These are phyloP conservation scores for Cymodocea nodosa DNA, from an alignment of 116 monocot genomes.

Conservation along the genomic window DNA sequence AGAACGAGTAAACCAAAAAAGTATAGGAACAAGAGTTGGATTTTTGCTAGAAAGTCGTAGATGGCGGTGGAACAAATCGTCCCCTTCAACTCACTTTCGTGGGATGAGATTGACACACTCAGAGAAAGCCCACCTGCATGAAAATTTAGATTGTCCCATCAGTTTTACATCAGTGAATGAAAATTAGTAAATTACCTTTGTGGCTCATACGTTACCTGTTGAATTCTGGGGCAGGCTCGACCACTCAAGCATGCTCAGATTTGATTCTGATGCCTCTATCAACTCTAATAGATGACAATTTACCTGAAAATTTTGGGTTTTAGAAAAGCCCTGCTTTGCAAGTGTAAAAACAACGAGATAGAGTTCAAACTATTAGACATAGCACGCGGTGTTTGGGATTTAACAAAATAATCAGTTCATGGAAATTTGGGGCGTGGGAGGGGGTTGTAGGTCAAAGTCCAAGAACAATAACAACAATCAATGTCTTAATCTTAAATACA, in stretches of 20 bases:
- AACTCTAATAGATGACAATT: conserved; percentile 59
- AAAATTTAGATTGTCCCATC: neutral
- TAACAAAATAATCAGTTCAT: too few relatives aligned
- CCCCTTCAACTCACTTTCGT: conserved; percentile 11
- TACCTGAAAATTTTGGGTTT: conserved; percentile 36
- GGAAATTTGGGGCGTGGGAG: too few relatives aligned
- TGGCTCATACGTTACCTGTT: conserved; percentile 13
- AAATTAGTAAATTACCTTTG: neutral
- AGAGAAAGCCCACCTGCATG: conserved; percentile 20
- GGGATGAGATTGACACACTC: conserved; percentile 14
- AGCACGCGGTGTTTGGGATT: too few relatives aligned
- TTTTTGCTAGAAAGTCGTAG: conserved; percentile 45
- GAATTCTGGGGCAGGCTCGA: conserved; percentile 31
- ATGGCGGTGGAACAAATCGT: conserved; percentile 22
- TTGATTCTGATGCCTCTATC: conserved; percentile 64
- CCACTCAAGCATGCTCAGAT: conserved; percentile 36
- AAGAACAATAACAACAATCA: too few relatives aligned
- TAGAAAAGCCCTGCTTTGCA: too few relatives aligned
- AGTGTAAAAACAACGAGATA: too few relatives aligned
- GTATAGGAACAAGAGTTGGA: conserved; percentile 70
- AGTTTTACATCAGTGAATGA: neutral
- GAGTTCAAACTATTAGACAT: too few relatives aligned
- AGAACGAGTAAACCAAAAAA: conserved; percentile 59
- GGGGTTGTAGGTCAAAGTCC: too few relatives aligned
- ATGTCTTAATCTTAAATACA: too few relatives aligned